phyloP scores from a whole-genome alignment of 352 stramenopile species.

The Globisporangium camurandrum region DNA sequence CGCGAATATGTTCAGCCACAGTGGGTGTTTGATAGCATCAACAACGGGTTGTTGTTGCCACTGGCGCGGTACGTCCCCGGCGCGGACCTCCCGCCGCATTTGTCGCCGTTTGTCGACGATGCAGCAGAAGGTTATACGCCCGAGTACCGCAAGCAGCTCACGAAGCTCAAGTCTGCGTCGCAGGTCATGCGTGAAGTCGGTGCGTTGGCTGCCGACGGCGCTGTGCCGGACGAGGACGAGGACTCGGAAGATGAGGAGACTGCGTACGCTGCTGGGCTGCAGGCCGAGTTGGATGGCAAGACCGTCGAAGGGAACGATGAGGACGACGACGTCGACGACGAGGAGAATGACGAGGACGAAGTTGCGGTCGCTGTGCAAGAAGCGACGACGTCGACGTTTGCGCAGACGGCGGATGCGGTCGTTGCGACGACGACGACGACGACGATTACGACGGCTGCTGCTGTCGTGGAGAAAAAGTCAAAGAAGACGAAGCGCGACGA shows the following conservation, averaged over 20 bases:
- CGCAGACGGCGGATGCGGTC: slow-evolving; percentile 22
- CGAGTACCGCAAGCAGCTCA: slow-evolving; percentile 91
- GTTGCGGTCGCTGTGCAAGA: slow-evolving; percentile 27
- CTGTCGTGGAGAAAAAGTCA: slow-evolving; percentile 43
- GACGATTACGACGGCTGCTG: slow-evolving; percentile 38
- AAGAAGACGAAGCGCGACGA: slow-evolving; percentile 76
- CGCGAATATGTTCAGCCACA: slow-evolving; percentile 98
- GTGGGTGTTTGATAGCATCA: slow-evolving; percentile 98
- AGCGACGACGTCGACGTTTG: slow-evolving; percentile 9
- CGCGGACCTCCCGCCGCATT: slow-evolving; percentile 82
- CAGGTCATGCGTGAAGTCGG: slow-evolving; percentile 65
- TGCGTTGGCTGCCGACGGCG: slow-evolving; percentile 24
- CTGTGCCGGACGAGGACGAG: slow-evolving; percentile 42
- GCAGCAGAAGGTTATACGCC: slow-evolving; percentile 95
- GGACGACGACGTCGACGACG: slow-evolving; percentile 26
- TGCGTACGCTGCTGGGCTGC: slow-evolving; percentile 66
- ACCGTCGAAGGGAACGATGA: slow-evolving; percentile 26
- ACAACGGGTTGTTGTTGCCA: slow-evolving; percentile 94
- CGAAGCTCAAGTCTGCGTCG: slow-evolving; percentile 78
- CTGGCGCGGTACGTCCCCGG: slow-evolving; percentile 91
- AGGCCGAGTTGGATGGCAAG: slow-evolving; percentile 65
- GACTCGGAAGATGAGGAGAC: slow-evolving; percentile 65
- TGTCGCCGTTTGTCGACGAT: slow-evolving; percentile 97
- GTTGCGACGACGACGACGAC: slow-evolving; percentile 13
- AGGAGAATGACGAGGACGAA: slow-evolving; percentile 19